Conservation (phyloP, 192 early-diverging fungal species). For the Backusella tarrabulga region DNA sequence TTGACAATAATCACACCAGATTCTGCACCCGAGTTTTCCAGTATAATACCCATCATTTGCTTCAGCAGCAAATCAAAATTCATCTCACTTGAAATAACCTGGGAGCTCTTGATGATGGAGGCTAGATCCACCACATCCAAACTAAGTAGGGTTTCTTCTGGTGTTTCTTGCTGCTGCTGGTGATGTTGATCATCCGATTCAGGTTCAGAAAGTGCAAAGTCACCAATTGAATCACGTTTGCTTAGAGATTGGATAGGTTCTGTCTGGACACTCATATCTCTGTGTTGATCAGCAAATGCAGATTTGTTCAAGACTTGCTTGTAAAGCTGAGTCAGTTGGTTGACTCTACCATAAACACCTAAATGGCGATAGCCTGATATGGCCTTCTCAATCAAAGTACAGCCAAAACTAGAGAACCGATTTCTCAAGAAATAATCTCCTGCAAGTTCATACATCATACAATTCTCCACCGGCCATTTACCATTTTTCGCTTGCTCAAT, state of each 20-base stretch:
- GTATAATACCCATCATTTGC: conserved; percentile 33
- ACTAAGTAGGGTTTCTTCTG: conserved; percentile 29
- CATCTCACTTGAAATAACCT: conserved; percentile 43
- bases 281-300: background rate
- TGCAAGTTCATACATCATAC: conserved; percentile 25
- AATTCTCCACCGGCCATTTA: conserved; percentile 19
- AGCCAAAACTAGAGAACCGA: conserved; percentile 10
- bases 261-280: conserved; percentile 18
- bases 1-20: conserved; percentile 38
- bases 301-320: background rate
- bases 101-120: conserved; percentile 37
- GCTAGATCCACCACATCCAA: conserved; percentile 37
- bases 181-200: background rate
- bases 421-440: conserved; percentile 30
- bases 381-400: conserved; percentile 23
- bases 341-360: conserved; percentile 29
- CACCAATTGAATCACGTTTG: background rate
- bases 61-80: conserved; percentile 37
- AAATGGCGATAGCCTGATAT: conserved; percentile 13
- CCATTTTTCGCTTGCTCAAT: conserved; percentile 25
- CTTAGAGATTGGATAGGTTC: background rate
- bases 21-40: conserved; percentile 39
- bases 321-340: conserved; percentile 6
- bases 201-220: background rate
- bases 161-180: background rate